Evolutionary conservation across 805 yeast species (phyloP).

Genomic region (Saccharomycopsis sp.): DNA sequence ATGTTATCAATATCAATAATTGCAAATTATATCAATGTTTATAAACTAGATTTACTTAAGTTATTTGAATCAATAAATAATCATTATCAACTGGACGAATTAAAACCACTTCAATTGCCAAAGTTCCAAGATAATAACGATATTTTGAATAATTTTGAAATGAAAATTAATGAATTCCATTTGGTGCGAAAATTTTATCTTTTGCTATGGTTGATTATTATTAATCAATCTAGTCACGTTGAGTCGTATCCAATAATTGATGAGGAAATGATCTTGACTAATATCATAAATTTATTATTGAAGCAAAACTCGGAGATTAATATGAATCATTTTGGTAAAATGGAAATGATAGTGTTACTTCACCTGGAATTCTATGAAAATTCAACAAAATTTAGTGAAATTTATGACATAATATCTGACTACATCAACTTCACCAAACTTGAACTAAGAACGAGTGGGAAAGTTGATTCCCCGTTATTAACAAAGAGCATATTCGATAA

Average conservation of each 20-base stretch:
- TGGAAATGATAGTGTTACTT: background rate
- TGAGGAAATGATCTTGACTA: background rate
- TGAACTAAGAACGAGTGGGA: background rate
- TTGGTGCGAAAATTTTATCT: slow-evolving; percentile 10
- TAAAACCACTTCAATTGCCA: background rate
- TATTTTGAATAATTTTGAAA: slow-evolving; percentile 2
- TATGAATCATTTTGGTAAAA: background rate
- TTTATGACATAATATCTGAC: background rate
- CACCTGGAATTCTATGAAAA: background rate
- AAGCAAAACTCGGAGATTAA: background rate
- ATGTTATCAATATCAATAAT: background rate
- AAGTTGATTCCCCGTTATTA: background rate
- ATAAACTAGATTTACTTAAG: background rate
- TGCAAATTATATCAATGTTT: background rate
- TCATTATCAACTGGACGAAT: background rate
- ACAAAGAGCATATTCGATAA: background rate
- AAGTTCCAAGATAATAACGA: background rate
- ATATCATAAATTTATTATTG: background rate
- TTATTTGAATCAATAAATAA: background rate
- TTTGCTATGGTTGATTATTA: background rate
- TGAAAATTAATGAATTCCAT: slow-evolving; percentile 7
- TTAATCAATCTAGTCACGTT: slow-evolving; percentile 3
- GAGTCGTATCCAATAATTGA: background rate
- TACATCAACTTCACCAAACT: background rate
- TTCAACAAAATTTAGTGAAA: background rate